Evolutionary conservation across 768 basidiomycete species (phyloP), one percentile per base, ranked within the genome.

Genomic region (Cytidiella melzeri): DNA sequence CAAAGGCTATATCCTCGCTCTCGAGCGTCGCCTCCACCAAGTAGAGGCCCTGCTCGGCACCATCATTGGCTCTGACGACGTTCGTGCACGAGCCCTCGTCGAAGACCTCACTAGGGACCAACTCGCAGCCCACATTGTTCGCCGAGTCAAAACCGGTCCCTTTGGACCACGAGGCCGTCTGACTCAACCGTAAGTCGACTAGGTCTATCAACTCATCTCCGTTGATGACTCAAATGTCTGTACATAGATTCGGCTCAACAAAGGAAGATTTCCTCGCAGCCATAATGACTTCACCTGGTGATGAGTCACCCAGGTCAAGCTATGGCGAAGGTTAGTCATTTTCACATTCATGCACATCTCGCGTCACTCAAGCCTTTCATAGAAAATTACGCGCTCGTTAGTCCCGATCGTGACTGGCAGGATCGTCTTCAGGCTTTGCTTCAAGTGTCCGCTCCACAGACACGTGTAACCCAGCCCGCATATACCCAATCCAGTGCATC

Each of bases 1-100:
- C 20, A 69, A 67, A 48, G 72, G 63, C 20, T 74, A 74, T 59
- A 70, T 73, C 50, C 66, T 69, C 47, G 69, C 69, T 26, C 64
- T 73, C 42, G 71, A 73, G 57, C 64, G 67, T 10, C 64, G 70
- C 7, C 58, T 73, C 23, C 72, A 73, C 53, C 67, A 73, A 41
- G 68, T 73, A 46, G 72, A 74, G 55, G 70, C 71, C 1, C 60
- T 73, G 18, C 58, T 74, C 18, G 73, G 72, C 19, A 66, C 67
- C 9, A 64, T 74, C 25, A 63, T 72, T 25, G 59, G 63, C 19
- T 67, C 69, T 11, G 61, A 67, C 27, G 72, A 74, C 50, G 63
- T 65, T 11, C 62, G 73, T 5, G 72, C 73, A 1, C 61, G 64
- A 15, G 53, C 62, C 27, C 56, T 74, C 18, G 53, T 74, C 7